A percentile compares a stretch with the other conserved stretches of the same genome.
Evolutionary conservation across 495 filamentous ascomycete species (phyloP).

Genomic region (Hypoxylon trugodes): DNA sequence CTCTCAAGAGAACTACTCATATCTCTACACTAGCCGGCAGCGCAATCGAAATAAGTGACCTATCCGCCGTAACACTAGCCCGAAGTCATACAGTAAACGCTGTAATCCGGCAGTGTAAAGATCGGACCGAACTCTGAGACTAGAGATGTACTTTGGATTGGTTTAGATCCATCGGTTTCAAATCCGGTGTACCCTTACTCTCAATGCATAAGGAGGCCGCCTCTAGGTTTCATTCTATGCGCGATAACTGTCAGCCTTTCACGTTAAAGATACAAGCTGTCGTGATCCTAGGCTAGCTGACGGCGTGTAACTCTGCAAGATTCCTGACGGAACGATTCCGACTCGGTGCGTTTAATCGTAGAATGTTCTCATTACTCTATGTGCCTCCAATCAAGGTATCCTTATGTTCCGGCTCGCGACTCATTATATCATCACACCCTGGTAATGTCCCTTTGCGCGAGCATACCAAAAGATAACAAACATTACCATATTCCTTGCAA

Average conservation of each 20-base stretch:
- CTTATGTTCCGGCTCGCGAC: slow-evolving; percentile 5
- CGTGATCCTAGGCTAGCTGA: too few species aligned
- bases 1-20: too few species aligned
- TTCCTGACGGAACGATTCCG: not conserved
- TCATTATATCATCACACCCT: slow-evolving; percentile 20
- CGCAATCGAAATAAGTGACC: too few species aligned
- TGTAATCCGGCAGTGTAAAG: too few species aligned
- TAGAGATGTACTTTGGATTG: too few species aligned
- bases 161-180: not conserved
- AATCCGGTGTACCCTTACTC: not conserved
- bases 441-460: slow-evolving; percentile 7
- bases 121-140: too few species aligned
- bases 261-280: not conserved
- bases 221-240: not conserved
- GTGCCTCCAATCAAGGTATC: slow-evolving; percentile 3
- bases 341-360: not conserved
- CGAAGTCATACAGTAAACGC: too few species aligned
- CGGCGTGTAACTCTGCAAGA: too few species aligned
- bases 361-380: slow-evolving; percentile 5
- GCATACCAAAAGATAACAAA: slow-evolving; percentile 9
- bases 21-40: too few species aligned
- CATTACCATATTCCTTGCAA: slow-evolving; percentile 7
- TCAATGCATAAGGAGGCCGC: not conserved
- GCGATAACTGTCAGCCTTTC: not conserved
- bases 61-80: too few species aligned